phyloP scores from a whole-genome alignment of 169 alveolate genomes.

The Plasmodium vinckei region DNA sequence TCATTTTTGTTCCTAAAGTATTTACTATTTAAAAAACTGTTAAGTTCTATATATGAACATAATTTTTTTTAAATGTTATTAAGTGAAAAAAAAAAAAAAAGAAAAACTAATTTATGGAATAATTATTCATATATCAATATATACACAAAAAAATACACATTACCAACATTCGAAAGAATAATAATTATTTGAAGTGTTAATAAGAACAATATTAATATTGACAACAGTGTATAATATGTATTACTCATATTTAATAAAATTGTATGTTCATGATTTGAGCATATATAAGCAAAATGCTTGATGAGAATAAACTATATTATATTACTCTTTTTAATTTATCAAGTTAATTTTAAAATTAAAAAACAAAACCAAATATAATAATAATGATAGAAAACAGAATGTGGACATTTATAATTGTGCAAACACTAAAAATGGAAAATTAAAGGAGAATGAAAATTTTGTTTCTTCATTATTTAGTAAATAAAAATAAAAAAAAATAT shows the following conservation, averaged over 20 bases:
- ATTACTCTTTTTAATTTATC: slow-evolving; percentile 10
- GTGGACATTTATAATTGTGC: background rate
- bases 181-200: too few relatives aligned
- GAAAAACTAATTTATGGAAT: background rate
- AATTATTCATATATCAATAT: background rate
- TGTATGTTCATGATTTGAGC: slow-evolving; percentile 39
- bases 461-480: background rate
- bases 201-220: too few relatives aligned
- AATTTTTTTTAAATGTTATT: background rate
- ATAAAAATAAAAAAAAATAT: background rate
- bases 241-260: background rate
- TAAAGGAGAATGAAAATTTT: background rate
- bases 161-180: background rate
- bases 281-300: slow-evolving; percentile 22
- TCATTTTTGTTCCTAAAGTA: too few relatives aligned
- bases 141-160: background rate
- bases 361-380: background rate
- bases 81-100: background rate
- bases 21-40: too few relatives aligned
- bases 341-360: slow-evolving; percentile 3
- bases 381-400: background rate
- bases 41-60: background rate
- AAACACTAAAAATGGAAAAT: background rate
- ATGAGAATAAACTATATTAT: slow-evolving; percentile 24
- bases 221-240: too few relatives aligned